Base-by-base conservation (phyloP, 768 basidiomycete species). In the Tylopilus sp. region DNA sequence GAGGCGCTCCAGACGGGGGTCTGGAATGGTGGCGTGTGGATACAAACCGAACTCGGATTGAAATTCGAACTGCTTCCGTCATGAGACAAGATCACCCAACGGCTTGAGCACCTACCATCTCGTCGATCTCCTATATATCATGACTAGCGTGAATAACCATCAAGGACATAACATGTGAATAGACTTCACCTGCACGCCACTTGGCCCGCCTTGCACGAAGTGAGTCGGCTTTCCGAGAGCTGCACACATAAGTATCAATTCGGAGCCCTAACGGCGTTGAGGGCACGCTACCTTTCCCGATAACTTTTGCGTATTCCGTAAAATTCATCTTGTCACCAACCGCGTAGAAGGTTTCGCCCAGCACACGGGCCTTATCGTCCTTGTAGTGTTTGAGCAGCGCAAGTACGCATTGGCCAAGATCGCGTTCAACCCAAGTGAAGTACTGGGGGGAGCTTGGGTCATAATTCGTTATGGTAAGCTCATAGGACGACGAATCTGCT, bases 31-130 rank as follows among this genome's bases (percentile, higher is more conserved):
- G 1, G 56, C 24, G 25, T 59, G 34, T 3, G 48, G 41, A 45
- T 63, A 66, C 26, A 66, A 37, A 28, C 63, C 65, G 22, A 66
- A 51, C 44, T 67, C 69, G 17, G 62, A 63, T 40, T 65, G 65
- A 28, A 59, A 61, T 3, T 28, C 56, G 13, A 55, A 68, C 68
- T 70, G 26, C 13, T 21, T 40, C 22, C 31, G 19, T 29, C 0
- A 24, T 43, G 48, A 56, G 37, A 40, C 30, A 22, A 16, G 8
- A 42, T 44, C 16, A 13, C 19, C n/a, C 3, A 11, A 36, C 19
- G 11, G 14, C 9, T 4, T n/a, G 13, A 33, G 52, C 33, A 53
- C 59, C 6, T 41, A 68, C 66, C 66, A 63, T 68, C 4, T 63
- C 40, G 16, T 68, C 69, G 11, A 66, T 6, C 47, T 69, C 63